Percentiles rank a stretch among this genome's conserved stretches.
These are phyloP conservation scores for Adansonia grandidieri DNA, from an alignment of 441 rosid genomes.

Conservation along the genomic window DNA sequence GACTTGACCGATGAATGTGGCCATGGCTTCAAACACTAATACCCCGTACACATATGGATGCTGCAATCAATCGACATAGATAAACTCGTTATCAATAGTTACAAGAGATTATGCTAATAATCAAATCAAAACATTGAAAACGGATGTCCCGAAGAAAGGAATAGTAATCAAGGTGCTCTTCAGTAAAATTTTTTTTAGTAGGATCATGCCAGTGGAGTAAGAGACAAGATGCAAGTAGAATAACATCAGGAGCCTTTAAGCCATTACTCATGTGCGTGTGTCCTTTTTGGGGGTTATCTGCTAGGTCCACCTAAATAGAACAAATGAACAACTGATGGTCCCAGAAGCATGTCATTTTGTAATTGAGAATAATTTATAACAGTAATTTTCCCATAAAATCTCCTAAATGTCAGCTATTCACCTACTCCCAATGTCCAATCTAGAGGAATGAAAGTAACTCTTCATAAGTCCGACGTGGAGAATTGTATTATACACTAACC, in stretches of 20 bases:
- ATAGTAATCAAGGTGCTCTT: background rate
- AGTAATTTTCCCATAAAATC: background rate
- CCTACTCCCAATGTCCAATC: background rate
- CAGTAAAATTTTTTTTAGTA: background rate
- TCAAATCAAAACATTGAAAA: background rate
- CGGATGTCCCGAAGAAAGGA: background rate
- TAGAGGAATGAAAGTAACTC: background rate
- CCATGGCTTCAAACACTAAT: slow-evolving; percentile 85
- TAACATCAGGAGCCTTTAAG: background rate
- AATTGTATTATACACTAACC: background rate
- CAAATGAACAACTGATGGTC: slow-evolving; percentile 1
- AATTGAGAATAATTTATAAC: background rate
- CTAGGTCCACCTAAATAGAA: slow-evolving; percentile 1
- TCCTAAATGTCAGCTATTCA: background rate
- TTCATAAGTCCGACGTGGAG: background rate
- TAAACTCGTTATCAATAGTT: background rate
- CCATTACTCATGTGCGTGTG: background rate
- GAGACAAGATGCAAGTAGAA: background rate
- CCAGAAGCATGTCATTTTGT: background rate
- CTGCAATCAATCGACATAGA: slow-evolving; percentile 38
- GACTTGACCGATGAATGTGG: slow-evolving; percentile 87
- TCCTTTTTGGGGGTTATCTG: background rate
- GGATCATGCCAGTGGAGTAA: background rate
- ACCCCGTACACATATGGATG: slow-evolving; percentile 85
- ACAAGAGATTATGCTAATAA: background rate